Evolutionary conservation across 441 rosid species (phyloP), one percentile per base, ranked within the genome.

Genomic region (Adansonia grandidieri): DNA sequence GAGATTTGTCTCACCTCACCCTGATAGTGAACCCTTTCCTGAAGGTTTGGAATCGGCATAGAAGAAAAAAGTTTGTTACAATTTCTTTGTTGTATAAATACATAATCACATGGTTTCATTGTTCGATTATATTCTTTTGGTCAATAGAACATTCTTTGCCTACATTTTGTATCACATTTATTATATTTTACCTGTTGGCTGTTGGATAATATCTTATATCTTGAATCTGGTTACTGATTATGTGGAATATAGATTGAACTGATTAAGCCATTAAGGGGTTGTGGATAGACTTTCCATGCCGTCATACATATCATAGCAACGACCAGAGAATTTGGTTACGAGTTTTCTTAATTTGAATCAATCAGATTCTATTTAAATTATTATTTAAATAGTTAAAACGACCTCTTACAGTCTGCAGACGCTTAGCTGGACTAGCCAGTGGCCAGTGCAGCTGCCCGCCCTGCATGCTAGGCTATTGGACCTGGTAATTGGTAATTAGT

Each of bases 21-120:
- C 93, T 15, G 86, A 85, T 58, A 78, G 65, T 47, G 85, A 86
- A 84, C 60, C 84, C 71, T 85, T 93, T 58, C 93, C 97, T 2
- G 93, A 89, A 80, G 96, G 89, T 75, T 82, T 97, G 79, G 76
- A 40, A 76, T 88, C 88, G 53, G 97, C 85, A 6, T 95, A 92
- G 87, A 42, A 80, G 75, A 28, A 28, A 22, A 67, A 22, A 63
- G 70, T 15, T 51, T 72, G 60, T 71, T 75, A 62, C 68, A 32
- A 13, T 71, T 66, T 56, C 50, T 32, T 64, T 64, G 51, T 73
- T 80, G 62, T 72, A 54, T 57, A 28, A 62, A 13, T 22, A 63
- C 63, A 9, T 17, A 45, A 60, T 22, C 53, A 42, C 17, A 22
- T 6, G 40, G 10, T 60, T 63, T 15, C 53, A 53, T 51, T 13